Conservation (phyloP, 2,329 filamentous ascomycete species). For the Daldinia eschscholtzii region DNA sequence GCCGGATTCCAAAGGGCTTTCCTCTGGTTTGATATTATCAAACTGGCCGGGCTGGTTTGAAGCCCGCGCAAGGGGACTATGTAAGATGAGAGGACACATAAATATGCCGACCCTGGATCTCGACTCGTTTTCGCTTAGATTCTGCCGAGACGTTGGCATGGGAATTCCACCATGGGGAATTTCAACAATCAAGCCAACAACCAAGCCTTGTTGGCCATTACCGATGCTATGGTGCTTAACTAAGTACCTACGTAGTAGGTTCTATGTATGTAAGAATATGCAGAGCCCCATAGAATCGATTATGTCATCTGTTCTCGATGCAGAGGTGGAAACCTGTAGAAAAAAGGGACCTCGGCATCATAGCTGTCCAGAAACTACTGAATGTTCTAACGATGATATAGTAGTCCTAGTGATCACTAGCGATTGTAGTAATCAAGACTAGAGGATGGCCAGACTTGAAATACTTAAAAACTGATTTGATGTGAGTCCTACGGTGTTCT, state of each 20-base stretch:
- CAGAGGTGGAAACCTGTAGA: slow-evolving; percentile 11
- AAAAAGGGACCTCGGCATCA: slow-evolving; percentile 16
- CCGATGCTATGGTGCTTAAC: slow-evolving; percentile 2
- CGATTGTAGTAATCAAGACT: slow-evolving; percentile 21
- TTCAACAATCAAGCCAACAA: neutral
- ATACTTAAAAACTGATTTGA: slow-evolving; percentile 1
- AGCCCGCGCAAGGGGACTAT: slow-evolving; percentile 5
- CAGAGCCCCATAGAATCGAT: slow-evolving; percentile 10
- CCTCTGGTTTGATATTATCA: slow-evolving; percentile 15
- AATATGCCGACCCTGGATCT: neutral
- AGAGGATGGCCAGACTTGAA: slow-evolving; percentile 8
- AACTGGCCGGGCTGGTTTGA: slow-evolving; percentile 5
- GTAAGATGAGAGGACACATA: neutral
- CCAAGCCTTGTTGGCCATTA: neutral
- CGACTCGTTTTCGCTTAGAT: neutral
- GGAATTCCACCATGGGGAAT: slow-evolving; percentile 5
- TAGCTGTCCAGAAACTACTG: slow-evolving; percentile 1
- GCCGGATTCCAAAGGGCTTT: slow-evolving; percentile 27
- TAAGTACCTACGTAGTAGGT: neutral
- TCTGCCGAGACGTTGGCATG: neutral
- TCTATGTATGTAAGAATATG: neutral
- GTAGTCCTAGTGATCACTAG: neutral
- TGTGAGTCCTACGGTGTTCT: neutral
- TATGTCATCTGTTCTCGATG: slow-evolving; percentile 21
- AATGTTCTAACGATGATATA: neutral